Base-by-base conservation (phyloP, 2,329 filamentous ascomycete genomes). In the Huntiella abstrusa region DNA sequence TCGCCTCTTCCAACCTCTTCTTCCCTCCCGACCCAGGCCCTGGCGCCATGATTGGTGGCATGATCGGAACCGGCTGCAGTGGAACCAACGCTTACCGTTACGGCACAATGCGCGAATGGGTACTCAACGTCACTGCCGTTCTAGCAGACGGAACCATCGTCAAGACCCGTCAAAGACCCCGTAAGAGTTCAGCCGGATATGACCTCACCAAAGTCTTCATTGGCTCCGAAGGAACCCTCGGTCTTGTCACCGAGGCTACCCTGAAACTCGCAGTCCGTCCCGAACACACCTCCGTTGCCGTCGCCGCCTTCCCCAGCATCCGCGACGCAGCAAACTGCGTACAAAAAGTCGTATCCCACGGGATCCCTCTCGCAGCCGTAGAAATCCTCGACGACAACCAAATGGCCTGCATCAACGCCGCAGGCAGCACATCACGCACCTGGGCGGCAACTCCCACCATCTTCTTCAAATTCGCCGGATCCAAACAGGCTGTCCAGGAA, bases 101-200 rank as follows among this genome's bases (percentile, higher is more conserved):
- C 60, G 87, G 86, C 51, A 94, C 86, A 2, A 94, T 94, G 85
- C 78, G 83, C 52, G 86, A 94, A 58, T 94, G 86, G 86, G 87
- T 94, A 10, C 64, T 93, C 16, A 81, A 75, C 46, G 63, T 94
- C 53, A 94, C 86, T 0, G 83, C 93, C 3, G 86, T 94, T 8
- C 70, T 94, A 55, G 86, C 86, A 13, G 87, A 94, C 60, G 86
- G 86, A 43, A 93, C 86, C 1, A 63, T 94, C 44, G 80, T 95
- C 63, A 88, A 87, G 67, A 95, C 87, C 8, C 72, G 83, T 52
- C 85, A 92, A 61, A 73, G 86, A 42, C 85, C 86, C 8, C 74
- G 86, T 53, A 95, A 94, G 68, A 87, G 81, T 56, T 86, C 80
- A 47, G 87, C 87, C 32, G 87, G 87, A 19, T 95, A 95, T 62